Base-by-base conservation (phyloP, 176 grass and related monocot genomes). In the Triticum monococcum region DNA sequence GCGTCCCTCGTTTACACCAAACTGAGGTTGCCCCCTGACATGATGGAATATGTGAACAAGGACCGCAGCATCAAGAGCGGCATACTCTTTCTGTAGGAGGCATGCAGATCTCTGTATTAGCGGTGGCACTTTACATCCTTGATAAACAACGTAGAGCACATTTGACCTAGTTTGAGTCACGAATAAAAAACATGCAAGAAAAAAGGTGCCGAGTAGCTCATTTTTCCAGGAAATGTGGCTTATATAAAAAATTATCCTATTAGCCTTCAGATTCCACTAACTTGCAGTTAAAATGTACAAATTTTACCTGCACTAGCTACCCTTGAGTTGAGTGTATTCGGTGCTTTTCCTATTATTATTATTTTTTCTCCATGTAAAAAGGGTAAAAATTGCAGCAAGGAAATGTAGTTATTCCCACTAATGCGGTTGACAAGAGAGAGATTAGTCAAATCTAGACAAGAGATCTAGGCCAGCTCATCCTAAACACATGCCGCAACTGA, bases 11-110 rank as follows among this genome's bases (percentile, higher is more conserved):
- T 78, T 86, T 60, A 84, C 77, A 84, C 79, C 90, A 86, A 90
- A 91, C 64, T 94, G 79, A 69, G 88, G 70, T 45, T 94, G 93
- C 70, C 79, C 91, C 33, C 80, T 79, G 36, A 98, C 78, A 74
- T 94, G 93, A 82, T 87, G 90, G 91, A 98, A 92, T 86, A 98
- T 96, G 80, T 91, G 96, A 77, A 98, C 92, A 35, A 98, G 89
- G 74, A 96, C 96, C 40, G 35, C 96, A 20, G 96, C 93, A 73
- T 95, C 96, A 78, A 98, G 91, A 67, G 93, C 96, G 9, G 96
- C 96, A 88, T 98, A 98, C 81, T 96, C 93, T 92, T 90, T 96
- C 96, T 98, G 79, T 70, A 94, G 60, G 57, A 46, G 37, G 45
- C 64, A 85, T 69, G 16, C 0, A 12, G 12, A 40, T 35, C 3